Evolutionary conservation across 2,329 filamentous ascomycete species (phyloP).

Genomic region (Aureobasidium sp.): DNA sequence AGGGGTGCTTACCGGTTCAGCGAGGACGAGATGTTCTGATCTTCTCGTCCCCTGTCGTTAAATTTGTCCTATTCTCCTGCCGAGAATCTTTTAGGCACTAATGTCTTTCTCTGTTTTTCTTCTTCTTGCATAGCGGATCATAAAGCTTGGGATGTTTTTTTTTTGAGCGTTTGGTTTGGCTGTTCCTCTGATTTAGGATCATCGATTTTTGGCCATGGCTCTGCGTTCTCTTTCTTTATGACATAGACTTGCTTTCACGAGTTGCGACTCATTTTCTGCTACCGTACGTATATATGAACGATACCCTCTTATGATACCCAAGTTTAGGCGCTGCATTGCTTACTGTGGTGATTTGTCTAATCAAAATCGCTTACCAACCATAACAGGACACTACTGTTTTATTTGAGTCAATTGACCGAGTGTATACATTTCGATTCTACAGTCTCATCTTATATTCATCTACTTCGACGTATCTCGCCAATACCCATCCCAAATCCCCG

Average conservation of each 20-base stretch:
- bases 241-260: slow-evolving; percentile 5
- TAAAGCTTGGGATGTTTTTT: neutral
- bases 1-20: slow-evolving; percentile 19
- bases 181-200: neutral
- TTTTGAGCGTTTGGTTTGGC: neutral
- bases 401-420: too few relatives aligned
- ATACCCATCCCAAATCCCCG: neutral
- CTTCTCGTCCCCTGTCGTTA: neutral
- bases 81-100: neutral
- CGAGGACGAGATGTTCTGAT: slow-evolving; percentile 24
- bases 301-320: neutral
- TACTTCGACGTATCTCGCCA: neutral
- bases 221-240: neutral
- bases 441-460: neutral
- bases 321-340: neutral
- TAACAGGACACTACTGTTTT: too few relatives aligned
- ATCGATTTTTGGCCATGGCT: neutral
- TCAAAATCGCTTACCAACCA: neutral
- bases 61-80: neutral
- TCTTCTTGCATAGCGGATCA: slow-evolving; percentile 12
- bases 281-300: slow-evolving; percentile 4
- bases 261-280: neutral
- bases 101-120: slow-evolving; percentile 2
- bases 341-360: neutral
- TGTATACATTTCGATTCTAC: too few relatives aligned